phyloP scores from a whole-genome alignment of 1,139 yeast species.

The Yamadazyma triangularis region DNA sequence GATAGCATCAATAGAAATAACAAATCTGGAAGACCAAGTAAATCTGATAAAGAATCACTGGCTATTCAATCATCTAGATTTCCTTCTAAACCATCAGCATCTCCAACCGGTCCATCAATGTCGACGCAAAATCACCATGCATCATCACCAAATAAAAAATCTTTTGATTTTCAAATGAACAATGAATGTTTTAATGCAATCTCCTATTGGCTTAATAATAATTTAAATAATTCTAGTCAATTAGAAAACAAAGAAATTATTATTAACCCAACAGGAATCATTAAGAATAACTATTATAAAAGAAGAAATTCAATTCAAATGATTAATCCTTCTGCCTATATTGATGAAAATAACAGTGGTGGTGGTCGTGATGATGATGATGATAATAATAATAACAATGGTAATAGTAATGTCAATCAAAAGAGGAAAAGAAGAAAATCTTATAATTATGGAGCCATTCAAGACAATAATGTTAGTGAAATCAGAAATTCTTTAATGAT shows the following conservation, averaged over 20 bases:
- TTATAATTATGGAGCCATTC: conserved; percentile 2
- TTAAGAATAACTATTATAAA: conserved; percentile 11
- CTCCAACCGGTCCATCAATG: too few species aligned
- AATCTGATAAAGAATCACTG: background rate
- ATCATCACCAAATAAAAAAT: conserved; percentile 1
- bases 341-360: too few species aligned
- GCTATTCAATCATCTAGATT: background rate
- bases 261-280: conserved; percentile 23
- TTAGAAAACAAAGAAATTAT: conserved; percentile 13
- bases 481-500: background rate
- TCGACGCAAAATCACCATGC: too few species aligned
- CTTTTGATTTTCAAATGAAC: conserved; percentile 33
- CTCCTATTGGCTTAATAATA: conserved; percentile 32
- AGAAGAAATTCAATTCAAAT: conserved; percentile 23
- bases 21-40: background rate
- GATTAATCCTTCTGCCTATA: conserved; percentile 2
- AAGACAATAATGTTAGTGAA: background rate
- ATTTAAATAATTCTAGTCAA: conserved; percentile 8
- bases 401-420: conserved; percentile 6
- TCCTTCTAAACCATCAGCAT: background rate
- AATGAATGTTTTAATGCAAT: conserved; percentile 40
- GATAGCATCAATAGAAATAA: too few species aligned
- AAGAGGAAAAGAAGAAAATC: conserved; percentile 15
- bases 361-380: too few species aligned
- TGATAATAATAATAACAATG: conserved; percentile 7